Base-by-base conservation (phyloP, 2,329 filamentous ascomycete species). In the Rhynchosporium secalis region DNA sequence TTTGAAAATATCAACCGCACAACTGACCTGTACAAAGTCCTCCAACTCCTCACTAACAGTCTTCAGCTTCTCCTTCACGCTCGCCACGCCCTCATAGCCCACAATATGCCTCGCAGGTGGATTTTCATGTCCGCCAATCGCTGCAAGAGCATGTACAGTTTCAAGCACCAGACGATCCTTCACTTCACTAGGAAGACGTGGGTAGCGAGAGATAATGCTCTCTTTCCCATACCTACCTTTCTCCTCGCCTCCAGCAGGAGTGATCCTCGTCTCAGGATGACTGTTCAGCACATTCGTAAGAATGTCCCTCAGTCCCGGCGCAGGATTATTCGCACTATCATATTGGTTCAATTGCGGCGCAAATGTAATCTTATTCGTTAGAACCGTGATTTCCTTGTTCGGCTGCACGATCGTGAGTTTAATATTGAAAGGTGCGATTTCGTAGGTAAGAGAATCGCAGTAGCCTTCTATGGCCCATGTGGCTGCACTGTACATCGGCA, bases 401-500 rank as follows among this genome's bases (percentile, higher is more conserved):
- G 93, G 92, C 79, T 99, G 94, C 49, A 99, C 89, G 68, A 98
- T 93, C 46, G 92, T 97, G 75, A 98, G 86, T 76, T 94, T 96
- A 78, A 98, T 87, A 77, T 97, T 97, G 80, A 98, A 98, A 0
- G 95, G 95, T 0, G 94, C 90, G 66, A 99, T 90, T 77, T 99
- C 95, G 76, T 97, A 99, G 1, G 94, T 93, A 29, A 99, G 82
- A 63, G 91, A 92, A 77, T 98, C 94, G 78, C 93, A 97, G 75
- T 95, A 97, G 20, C 94, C 95, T 77, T 98, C 95, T 41, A 97
- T 83, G 1, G 92, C 95, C 92, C 94, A 97, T 43, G 92, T 93
- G 13, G 92, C 90, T 20, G 94, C 92, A 68, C 92, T 95, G 75
- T 96, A 95, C 80, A 96, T 90, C 61, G 91, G 85, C 78, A 98